Evolutionary conservation across 768 basidiomycete genomes (phyloP).

Genomic region (Gymnopilus dilepis): DNA sequence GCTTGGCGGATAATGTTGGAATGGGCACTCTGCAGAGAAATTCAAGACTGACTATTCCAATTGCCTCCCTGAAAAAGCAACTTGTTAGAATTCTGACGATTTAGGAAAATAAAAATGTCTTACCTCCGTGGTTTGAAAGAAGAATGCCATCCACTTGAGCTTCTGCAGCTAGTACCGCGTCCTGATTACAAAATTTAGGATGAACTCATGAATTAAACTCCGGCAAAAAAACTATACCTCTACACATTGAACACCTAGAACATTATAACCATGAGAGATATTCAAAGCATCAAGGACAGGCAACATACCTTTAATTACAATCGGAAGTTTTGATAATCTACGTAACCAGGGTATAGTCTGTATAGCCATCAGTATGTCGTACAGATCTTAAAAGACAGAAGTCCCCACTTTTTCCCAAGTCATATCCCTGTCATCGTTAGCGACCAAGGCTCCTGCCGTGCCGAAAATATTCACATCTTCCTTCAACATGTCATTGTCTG

Average conservation of each 20-base stretch:
- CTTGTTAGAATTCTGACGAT: constrained; percentile 3
- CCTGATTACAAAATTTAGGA: constrained; percentile 47
- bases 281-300: background rate
- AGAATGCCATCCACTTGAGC: constrained; percentile 88
- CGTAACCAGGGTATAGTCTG: constrained; percentile 82
- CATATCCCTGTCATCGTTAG: constrained; percentile 75
- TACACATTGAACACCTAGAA: constrained; percentile 73
- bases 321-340: constrained; percentile 68
- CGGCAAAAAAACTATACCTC: constrained; percentile 43
- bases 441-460: constrained; percentile 70
- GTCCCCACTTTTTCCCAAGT: constrained; percentile 70
- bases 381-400: background rate
- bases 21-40: constrained; percentile 10
- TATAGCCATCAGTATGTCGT: background rate
- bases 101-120: constrained; percentile 20
- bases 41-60: constrained; percentile 67
- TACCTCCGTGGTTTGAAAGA: constrained; percentile 91
- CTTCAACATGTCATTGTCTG: constrained; percentile 38
- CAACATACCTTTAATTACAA: constrained; percentile 71
- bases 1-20: constrained; percentile 43
- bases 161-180: constrained; percentile 84
- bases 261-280: constrained; percentile 2
- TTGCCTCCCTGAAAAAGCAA: constrained; percentile 61
- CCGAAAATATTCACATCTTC: constrained; percentile 52
- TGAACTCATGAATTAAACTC: background rate